Base-by-base conservation (phyloP, 768 basidiomycete genomes). In the Pisolithus albus region DNA sequence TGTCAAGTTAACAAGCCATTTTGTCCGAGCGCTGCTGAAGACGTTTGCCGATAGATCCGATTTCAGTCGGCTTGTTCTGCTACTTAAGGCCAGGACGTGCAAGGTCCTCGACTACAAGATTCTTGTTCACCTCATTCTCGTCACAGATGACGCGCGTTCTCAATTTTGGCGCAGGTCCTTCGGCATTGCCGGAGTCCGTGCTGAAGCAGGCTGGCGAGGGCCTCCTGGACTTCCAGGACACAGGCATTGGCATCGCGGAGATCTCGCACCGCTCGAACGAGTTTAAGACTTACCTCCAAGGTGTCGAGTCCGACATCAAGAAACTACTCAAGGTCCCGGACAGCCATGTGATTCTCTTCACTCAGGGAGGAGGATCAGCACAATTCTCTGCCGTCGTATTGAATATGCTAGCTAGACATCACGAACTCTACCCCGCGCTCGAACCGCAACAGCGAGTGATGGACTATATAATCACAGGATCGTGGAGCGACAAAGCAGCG, bases 81-180 rank as follows among this genome's bases (percentile, higher is more conserved):
- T 30, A 34, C 34, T 3, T 34, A 34, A 34, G 34, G 5, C 34
- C 34, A 34, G 34, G 34, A n/a, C 5, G 34, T 11, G 13, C 10
- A 42, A 42, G 13, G 19, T 42, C 41, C 41, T 21, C 30, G 30
- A 30, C 30, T 30, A 8, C 10, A 30, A 7, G 9, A 30, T 9
- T 30, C 30, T 9, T 30, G 10, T 3, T 30, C 30, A 9, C 21
- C 13, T 19, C 10, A 24, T 19, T 43, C 42, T 26, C 28, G 21
- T 26, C 24, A 10, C 43, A 5, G 30, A 46, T 21, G 32, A 44
- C 36, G 46, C 78, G 92, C 49, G 77, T 83, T 34, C 79, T 87
- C 64, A 97, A 99, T 75, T 92, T 98, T 68, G 89, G 92, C 47
- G 86, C 96, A 47, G 96, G 96, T 1, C 96, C 96, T 15, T 96